phyloP scores from a whole-genome alignment of 2,329 filamentous ascomycete genomes.

The Laburnicola sp. region DNA sequence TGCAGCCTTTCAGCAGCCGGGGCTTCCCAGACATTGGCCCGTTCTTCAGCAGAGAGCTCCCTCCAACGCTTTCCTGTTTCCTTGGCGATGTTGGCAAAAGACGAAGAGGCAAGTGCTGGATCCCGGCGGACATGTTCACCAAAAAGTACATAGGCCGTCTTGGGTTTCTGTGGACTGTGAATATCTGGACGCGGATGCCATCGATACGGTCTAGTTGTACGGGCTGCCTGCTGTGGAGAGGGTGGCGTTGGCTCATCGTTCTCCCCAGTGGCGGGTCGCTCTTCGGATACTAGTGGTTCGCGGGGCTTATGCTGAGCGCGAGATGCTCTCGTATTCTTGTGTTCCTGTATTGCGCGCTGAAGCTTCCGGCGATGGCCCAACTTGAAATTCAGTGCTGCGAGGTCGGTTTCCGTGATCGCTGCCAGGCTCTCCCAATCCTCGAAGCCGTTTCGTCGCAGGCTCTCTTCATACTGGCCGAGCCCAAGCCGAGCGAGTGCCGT shows the following conservation, averaged over 20 bases:
- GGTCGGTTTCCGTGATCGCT: conserved; percentile 18
- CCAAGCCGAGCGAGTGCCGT: conserved; percentile 7
- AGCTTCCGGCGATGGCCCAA: conserved; percentile 16
- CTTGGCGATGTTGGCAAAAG: conserved; percentile 10
- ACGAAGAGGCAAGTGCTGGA: conserved; percentile 8
- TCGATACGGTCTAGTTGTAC: conserved; percentile 14
- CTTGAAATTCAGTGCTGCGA: conserved; percentile 14
- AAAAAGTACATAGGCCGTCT: conserved; percentile 17
- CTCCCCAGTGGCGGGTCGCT: too few relatives aligned
- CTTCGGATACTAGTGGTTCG: too few relatives aligned
- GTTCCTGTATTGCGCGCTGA: conserved; percentile 7
- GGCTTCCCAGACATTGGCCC: conserved; percentile 2
- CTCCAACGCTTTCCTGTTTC: conserved; percentile 14
- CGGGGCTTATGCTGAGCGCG: too few relatives aligned
- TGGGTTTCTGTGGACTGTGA: conserved; percentile 11
- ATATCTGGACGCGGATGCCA: conserved; percentile 13
- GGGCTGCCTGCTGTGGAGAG: conserved; percentile 4
- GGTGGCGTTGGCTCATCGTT: conserved; percentile 1
- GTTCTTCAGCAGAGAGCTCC: conserved; percentile 3
- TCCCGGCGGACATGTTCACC: conserved; percentile 13
- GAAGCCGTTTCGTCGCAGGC: conserved; percentile 17
- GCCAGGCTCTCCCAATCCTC: conserved; percentile 15
- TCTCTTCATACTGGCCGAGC: conserved; percentile 9
- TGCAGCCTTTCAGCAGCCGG: conserved; percentile 3
- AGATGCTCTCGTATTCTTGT: too few relatives aligned